Conservation (phyloP, 225 moss, liverwort and hornwort genomes). For the Lunularia cruciata region DNA sequence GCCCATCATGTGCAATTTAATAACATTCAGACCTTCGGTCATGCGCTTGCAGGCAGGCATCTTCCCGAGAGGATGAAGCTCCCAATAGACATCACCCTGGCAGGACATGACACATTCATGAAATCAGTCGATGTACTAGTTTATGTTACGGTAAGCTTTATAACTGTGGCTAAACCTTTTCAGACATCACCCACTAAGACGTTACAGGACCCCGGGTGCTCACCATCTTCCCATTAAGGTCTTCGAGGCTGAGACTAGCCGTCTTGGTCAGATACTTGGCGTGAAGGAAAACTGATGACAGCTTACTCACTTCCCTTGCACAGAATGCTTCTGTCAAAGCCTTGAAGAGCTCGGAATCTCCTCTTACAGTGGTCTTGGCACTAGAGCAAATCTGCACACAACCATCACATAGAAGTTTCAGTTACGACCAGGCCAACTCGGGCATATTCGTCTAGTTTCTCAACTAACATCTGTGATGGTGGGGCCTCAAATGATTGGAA, state of each 20-base stretch:
- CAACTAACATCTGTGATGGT: not conserved
- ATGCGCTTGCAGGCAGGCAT: slow-evolving; percentile 37
- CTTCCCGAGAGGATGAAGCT: slow-evolving; percentile 23
- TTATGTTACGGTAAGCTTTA: not conserved
- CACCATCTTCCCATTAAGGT: slow-evolving; percentile 30
- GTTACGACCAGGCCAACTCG: not conserved
- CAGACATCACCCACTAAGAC: not conserved
- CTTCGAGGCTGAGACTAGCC: slow-evolving; percentile 17
- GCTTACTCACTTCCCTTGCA: slow-evolving; percentile 26
- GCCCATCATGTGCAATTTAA: slow-evolving; percentile 39
- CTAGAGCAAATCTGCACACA: slow-evolving; percentile 14
- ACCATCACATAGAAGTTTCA: not conserved
- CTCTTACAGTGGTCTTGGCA: slow-evolving; percentile 27
- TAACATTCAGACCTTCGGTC: slow-evolving; percentile 31
- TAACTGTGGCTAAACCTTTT: not conserved
- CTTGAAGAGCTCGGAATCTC: slow-evolving; percentile 30
- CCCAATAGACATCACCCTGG: slow-evolving; percentile 27
- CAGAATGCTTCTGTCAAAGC: slow-evolving; percentile 31
- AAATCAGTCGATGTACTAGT: not conserved
- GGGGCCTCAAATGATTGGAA: not conserved
- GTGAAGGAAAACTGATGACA: slow-evolving; percentile 37
- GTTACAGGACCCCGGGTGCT: not conserved
- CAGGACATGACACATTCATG: not conserved
- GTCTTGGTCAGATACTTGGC: slow-evolving; percentile 31
- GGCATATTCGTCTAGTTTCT: not conserved